phyloP scores from a whole-genome alignment of 345 rosid genomes.

The Populus deltoides region DNA sequence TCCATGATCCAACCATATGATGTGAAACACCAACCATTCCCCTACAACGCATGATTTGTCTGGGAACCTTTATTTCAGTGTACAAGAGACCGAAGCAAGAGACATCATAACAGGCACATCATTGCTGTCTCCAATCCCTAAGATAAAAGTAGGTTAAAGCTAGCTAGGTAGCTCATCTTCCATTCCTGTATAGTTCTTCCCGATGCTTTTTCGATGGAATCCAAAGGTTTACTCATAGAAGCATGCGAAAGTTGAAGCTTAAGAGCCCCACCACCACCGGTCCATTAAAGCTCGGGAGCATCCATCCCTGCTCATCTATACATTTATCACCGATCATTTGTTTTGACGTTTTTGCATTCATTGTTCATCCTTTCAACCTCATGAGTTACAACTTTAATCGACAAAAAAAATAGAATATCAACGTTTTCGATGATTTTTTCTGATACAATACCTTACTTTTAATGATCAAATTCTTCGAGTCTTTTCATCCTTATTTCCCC shows the following conservation, averaged over 20 bases:
- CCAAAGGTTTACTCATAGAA: constrained; percentile 8
- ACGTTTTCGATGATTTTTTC: no score
- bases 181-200: neutral
- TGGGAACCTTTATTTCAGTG: constrained; percentile 14
- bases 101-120: neutral
- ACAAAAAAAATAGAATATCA: no score
- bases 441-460: no score
- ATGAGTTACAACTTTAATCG: no score
- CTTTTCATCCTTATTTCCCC: no score
- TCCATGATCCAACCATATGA: neutral
- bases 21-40: neutral
- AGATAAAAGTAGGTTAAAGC: neutral
- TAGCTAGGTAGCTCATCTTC: neutral
- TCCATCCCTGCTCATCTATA: neutral
- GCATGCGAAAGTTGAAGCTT: neutral
- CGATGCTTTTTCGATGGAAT: constrained; percentile 14
- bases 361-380: no score
- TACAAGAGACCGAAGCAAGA: neutral
- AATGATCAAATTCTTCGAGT: no score
- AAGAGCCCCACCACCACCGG: constrained; percentile 5
- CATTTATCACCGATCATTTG: neutral
- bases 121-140: constrained; percentile 19
- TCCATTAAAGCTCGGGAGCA: neutral
- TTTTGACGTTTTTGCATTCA: neutral
- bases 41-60: neutral